Percentiles rank a stretch among this genome's conserved stretches.
Evolutionary conservation across 2,329 filamentous ascomycete species (phyloP).

Genomic region (Pseudogymnoascus sp.): DNA sequence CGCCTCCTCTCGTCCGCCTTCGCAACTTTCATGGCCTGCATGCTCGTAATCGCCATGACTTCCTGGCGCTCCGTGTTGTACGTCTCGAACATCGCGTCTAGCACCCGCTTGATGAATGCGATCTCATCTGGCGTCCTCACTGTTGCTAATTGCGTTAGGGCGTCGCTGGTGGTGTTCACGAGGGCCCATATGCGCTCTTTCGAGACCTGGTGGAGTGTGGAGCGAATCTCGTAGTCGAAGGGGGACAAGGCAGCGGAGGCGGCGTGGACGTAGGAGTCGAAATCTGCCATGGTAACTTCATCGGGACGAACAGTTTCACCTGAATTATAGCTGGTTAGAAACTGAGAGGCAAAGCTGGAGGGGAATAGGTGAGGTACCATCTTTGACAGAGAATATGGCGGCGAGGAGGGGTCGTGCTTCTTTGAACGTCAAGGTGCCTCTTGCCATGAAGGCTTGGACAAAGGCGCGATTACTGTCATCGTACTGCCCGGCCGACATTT

Average conservation of each 20-base stretch:
- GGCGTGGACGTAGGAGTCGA: constrained; percentile 59
- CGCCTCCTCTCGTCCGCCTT: constrained; percentile 35
- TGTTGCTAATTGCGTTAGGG: constrained; percentile 80
- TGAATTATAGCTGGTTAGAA: constrained; percentile 18
- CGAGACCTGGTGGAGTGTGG: constrained; percentile 57
- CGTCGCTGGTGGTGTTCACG: constrained; percentile 80
- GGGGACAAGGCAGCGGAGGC: constrained; percentile 66
- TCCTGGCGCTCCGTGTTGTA: constrained; percentile 76
- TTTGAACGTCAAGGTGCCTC: constrained; percentile 66
- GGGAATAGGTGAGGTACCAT: constrained; percentile 15
- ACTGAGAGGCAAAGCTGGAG: background rate
- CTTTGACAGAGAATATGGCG: constrained; percentile 54
- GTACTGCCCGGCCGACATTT: constrained; percentile 15
- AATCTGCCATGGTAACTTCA: constrained; percentile 59
- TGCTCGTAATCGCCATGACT: constrained; percentile 70
- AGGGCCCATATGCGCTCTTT: constrained; percentile 69
- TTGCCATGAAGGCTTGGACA: constrained; percentile 77
- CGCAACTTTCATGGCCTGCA: constrained; percentile 69
- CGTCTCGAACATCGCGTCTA: constrained; percentile 87
- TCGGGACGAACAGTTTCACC: constrained; percentile 43
- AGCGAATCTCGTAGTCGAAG: constrained; percentile 84
- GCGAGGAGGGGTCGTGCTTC: constrained; percentile 70
- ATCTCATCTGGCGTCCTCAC: constrained; percentile 75
- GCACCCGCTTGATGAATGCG: constrained; percentile 74
- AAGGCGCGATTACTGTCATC: constrained; percentile 73